Evolutionary conservation across 345 rosid species (phyloP), one percentile per base, ranked within the genome.

Genomic region (Theobroma cacao): DNA sequence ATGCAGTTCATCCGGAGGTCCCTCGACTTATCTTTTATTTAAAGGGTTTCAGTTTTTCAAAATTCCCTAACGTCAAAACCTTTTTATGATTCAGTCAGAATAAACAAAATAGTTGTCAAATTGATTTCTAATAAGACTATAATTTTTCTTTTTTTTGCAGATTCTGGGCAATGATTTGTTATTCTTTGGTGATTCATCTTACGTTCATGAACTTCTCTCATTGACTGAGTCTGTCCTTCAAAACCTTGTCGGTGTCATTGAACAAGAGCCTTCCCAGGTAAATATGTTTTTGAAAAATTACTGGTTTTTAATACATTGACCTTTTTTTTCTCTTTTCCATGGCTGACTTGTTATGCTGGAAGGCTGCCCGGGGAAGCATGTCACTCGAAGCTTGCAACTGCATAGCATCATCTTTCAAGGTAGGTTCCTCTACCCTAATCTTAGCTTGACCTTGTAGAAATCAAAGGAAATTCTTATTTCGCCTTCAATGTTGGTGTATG

Each of bases 321-420:
- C 8, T 3, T 9, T 78, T 3, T 9, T 78, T 45, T 79, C 26
- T n/a, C n/a, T n/a, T 63, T n/a, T 79, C 28, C 31, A 71, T 50
- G 17, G 59, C 80, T 80, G 68, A 81, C 72, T 68, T 77, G 74
- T 58, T 26, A 22, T 85, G 47, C 80, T 82, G 80, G 59, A 80
- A 93, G 98, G 87, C 83, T 75, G 79, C 82, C 70, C 89, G 91
- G 26, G 98, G 98, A 82, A 84, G 76, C 80, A 81, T 93, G 90
- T 97, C 98, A 1, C 97, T 95, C 12, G 98, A 93, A 86, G 92
- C 98, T 82, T 93, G 97, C 88, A 92, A 93, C 83, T 92, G 90
- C 82, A 86, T 95, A 74, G 91, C 89, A 76, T 84, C 88, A 17
- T 87, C 95, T 59, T 83, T 92, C 82, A 78, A 77, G 75, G 98